phyloP scores from a whole-genome alignment of 75 land plant species.

The Azolla pinnata region DNA sequence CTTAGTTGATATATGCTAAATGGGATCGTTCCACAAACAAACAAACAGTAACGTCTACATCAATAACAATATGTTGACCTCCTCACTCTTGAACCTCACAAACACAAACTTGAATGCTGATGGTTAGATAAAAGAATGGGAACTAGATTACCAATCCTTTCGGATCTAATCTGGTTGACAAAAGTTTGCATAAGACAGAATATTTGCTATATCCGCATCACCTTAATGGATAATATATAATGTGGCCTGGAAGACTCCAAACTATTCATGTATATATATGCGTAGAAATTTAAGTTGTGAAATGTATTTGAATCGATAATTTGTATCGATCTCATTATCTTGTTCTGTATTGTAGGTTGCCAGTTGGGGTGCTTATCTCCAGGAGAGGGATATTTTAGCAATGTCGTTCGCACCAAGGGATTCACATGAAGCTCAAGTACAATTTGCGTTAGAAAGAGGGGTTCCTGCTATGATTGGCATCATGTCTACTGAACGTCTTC shows the following conservation, averaged over 20 bases:
- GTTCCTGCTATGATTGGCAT: slow-evolving; percentile 89
- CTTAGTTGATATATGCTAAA: too few species aligned
- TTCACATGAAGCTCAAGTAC: slow-evolving; percentile 79
- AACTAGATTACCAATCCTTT: background rate
- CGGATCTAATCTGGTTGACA: too few species aligned
- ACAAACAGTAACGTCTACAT: too few species aligned
- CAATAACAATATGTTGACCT: too few species aligned
- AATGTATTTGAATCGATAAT: background rate
- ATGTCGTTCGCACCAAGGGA: slow-evolving; percentile 95
- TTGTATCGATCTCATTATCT: background rate
- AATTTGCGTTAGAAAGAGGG: slow-evolving; percentile 85
- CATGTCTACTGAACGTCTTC: slow-evolving; percentile 54
- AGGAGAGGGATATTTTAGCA: slow-evolving; percentile 51
- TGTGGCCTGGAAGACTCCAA: too few species aligned
- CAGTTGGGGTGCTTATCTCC: slow-evolving; percentile 80
- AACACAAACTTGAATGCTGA: background rate
- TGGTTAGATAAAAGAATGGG: background rate
- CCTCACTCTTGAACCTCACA: background rate
- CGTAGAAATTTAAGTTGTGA: background rate
- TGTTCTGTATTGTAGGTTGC: slow-evolving; percentile 48
- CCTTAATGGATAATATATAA: too few species aligned
- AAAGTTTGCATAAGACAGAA: too few species aligned
- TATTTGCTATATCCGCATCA: too few species aligned
- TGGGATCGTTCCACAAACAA: too few species aligned
- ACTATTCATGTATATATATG: background rate